A percentile compares a stretch with the other conserved stretches of the same genome.
Conservation (phyloP, 768 basidiomycete species). For the Phaeotremella fagi region DNA sequence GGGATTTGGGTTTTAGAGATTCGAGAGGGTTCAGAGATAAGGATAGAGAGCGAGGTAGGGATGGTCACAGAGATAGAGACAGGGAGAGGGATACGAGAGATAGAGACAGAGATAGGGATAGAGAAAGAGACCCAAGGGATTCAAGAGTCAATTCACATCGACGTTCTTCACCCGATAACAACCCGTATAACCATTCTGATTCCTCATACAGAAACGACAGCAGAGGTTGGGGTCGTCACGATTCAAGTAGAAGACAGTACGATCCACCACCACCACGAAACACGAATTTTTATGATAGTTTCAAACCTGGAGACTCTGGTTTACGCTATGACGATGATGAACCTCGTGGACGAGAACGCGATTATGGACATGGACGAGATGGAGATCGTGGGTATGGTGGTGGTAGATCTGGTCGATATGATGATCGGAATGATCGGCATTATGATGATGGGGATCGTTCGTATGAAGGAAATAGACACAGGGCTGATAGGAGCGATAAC, state of each 20-base stretch:
- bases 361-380: neutral
- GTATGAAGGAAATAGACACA: neutral
- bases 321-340: neutral
- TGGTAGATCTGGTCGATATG: too few relatives aligned
- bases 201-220: neutral
- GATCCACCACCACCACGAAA: neutral
- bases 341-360: neutral
- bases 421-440: neutral
- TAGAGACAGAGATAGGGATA: too few relatives aligned
- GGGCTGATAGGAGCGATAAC: neutral
- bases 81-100: too few relatives aligned
- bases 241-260: too few relatives aligned
- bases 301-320: neutral
- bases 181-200: neutral
- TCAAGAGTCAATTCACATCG: too few relatives aligned
- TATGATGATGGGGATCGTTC: neutral
- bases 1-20: too few relatives aligned
- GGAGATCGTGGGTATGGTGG: neutral
- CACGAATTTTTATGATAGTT: too few relatives aligned
- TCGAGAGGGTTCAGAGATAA: too few relatives aligned
- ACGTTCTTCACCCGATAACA: neutral
- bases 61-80: too few relatives aligned
- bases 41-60: too few relatives aligned
- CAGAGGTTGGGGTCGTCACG: too few relatives aligned
- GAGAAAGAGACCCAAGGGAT: too few relatives aligned